Evolutionary conservation across 2,329 filamentous ascomycete species (phyloP).

Genomic region (Exophiala aquamarina): DNA sequence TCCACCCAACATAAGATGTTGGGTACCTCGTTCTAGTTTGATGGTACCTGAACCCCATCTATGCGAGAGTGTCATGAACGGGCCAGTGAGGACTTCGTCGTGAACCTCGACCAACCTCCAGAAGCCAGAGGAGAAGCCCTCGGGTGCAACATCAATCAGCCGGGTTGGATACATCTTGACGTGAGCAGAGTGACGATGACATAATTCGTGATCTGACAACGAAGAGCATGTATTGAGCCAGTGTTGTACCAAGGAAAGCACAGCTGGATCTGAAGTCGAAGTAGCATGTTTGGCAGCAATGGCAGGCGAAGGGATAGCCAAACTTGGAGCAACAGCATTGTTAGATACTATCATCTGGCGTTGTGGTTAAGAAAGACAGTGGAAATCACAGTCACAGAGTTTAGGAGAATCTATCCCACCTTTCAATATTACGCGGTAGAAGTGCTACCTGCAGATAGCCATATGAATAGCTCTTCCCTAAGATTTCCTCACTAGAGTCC

Average conservation of each 20-base stretch:
- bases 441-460: slow-evolving; percentile 15
- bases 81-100: slow-evolving; percentile 1
- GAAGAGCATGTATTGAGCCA: slow-evolving; percentile 13
- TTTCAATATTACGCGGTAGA: background rate
- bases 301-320: background rate
- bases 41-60: slow-evolving; percentile 14
- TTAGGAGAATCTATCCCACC: slow-evolving; percentile 7
- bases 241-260: slow-evolving; percentile 8
- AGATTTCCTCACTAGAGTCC: background rate
- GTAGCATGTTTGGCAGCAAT: slow-evolving; percentile 5
- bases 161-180: slow-evolving; percentile 6
- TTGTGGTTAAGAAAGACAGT: background rate
- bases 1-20: slow-evolving; percentile 10
- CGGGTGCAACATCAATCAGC: slow-evolving; percentile 11
- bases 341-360: background rate
- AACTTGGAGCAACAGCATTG: background rate
- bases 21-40: slow-evolving; percentile 12
- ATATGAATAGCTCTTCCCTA: slow-evolving; percentile 12
- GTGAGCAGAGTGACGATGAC: background rate
- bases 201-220: background rate
- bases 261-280: slow-evolving; percentile 8
- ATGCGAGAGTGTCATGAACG: slow-evolving; percentile 18
- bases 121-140: background rate
- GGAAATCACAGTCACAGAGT: too few species aligned
- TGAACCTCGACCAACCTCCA: slow-evolving; percentile 10